A percentile compares a stretch with the other conserved stretches of the same genome.
These are phyloP conservation scores for Fusarium nisikadoi DNA, from an alignment of 2,329 filamentous ascomycete species.

Conservation along the genomic window DNA sequence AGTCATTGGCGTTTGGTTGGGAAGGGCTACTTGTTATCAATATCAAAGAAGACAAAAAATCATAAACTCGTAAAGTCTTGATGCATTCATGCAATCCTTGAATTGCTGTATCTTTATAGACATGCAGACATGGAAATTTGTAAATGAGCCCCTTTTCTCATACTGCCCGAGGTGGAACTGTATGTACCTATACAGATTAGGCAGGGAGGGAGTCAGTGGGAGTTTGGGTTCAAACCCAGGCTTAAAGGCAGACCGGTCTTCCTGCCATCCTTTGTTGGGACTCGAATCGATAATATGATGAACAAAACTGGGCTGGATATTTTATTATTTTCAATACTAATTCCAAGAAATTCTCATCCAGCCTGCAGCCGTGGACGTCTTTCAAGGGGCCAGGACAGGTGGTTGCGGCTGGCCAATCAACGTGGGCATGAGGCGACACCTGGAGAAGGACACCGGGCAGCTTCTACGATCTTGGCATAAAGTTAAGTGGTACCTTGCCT, in stretches of 20 bases:
- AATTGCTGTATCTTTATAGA: not conserved
- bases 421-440: conserved; percentile 40
- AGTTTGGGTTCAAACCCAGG: not conserved
- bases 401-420: conserved; percentile 42
- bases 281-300: not conserved
- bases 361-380: not conserved
- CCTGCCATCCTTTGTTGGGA: not conserved
- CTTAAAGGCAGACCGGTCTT: not conserved
- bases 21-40: conserved; percentile 23
- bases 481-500: conserved; percentile 31
- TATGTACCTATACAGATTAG: not conserved
- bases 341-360: not conserved
- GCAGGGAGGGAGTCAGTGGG: not conserved
- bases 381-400: conserved; percentile 1
- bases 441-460: conserved; percentile 38
- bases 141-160: not conserved
- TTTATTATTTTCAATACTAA: not conserved
- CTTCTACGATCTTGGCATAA: conserved; percentile 27
- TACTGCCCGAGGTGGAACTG: too few species aligned
- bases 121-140: not conserved
- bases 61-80: not conserved
- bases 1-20: conserved; percentile 41
- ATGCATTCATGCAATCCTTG: not conserved
- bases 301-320: not conserved
- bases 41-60: conserved; percentile 6